Evolutionary conservation across 805 yeast genomes (phyloP), one percentile per base, ranked within the genome.

Genomic region (Nadsonia fulvescens): DNA sequence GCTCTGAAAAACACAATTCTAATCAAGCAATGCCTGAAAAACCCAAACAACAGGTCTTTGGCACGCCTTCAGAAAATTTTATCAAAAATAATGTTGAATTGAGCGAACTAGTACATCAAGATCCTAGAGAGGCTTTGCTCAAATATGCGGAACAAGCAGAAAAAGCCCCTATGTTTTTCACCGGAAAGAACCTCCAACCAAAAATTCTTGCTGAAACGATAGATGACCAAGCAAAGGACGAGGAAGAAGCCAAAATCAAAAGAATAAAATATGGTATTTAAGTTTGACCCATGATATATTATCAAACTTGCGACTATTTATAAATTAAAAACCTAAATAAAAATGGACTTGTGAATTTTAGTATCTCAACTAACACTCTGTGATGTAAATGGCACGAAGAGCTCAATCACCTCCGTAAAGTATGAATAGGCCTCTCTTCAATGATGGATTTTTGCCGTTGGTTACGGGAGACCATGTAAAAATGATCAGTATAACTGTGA

Each of bases 381-480:
- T n/a, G n/a, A n/a, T n/a, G n/a, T n/a, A n/a, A n/a, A n/a, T n/a
- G n/a, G n/a, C n/a, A n/a, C n/a, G n/a, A n/a, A n/a, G n/a, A n/a
- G n/a, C n/a, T n/a, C n/a, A n/a, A n/a, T n/a, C n/a, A n/a, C n/a
- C n/a, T n/a, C n/a, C n/a, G n/a, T n/a, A n/a, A n/a, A n/a, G n/a
- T n/a, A n/a, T n/a, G n/a, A 6, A 50, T 44, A 1, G 54, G 53
- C 14, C 42, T 27, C 56, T 66, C 56, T 35, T 63, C 69, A 25
- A 89, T 86, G 28, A 68, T 66, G 2, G 94, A 78, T 35, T 70
- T 70, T 40, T 82, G 89, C 30, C 76, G 61, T 31, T 72, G 76
- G 47, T 82, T 81, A 44, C 98, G 61, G 36, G 65, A 65, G 9
- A 89, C 70, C 33, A 76, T 61, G 50, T 73, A 89, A 49, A 77